Percentiles rank a stretch among this genome's conserved stretches.
These are phyloP conservation scores for Rhodomyrtus psidioides DNA, from an alignment of 441 rosid species.

Conservation along the genomic window DNA sequence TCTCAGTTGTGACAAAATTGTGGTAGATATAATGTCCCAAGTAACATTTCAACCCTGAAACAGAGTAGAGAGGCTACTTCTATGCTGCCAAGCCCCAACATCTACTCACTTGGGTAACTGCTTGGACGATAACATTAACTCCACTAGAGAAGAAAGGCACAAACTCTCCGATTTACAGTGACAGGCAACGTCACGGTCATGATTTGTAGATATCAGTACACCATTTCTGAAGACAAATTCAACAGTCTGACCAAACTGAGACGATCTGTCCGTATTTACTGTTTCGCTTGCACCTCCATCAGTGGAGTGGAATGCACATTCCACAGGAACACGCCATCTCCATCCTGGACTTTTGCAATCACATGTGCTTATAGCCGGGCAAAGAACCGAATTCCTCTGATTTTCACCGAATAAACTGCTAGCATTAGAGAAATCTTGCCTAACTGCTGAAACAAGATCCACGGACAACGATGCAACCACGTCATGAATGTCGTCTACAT, in stretches of 20 bases:
- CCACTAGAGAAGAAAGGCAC: conserved; percentile 4
- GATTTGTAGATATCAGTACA: conserved; percentile 45
- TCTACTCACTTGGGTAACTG: conserved; percentile 4
- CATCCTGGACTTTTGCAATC: conserved; percentile 32
- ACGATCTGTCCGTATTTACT: conserved; percentile 11
- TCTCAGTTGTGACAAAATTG: background rate
- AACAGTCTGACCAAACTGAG: conserved; percentile 25
- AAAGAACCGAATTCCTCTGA: conserved; percentile 3
- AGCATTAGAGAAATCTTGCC: conserved; percentile 29
- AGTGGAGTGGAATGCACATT: conserved; percentile 51
- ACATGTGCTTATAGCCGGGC: conserved; percentile 23
- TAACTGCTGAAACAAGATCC: conserved; percentile 54
- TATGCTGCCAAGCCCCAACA: background rate
- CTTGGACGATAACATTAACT: conserved; percentile 47
- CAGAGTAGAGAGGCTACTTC: background rate
- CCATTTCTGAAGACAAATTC: conserved; percentile 66
- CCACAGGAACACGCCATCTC: conserved; percentile 20
- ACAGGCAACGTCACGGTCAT: conserved; percentile 3
- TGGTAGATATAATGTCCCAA: background rate
- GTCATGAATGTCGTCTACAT: conserved; percentile 63
- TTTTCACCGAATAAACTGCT: conserved; percentile 18
- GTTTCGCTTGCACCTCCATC: conserved; percentile 15
- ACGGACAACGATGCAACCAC: conserved; percentile 61
- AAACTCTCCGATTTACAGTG: conserved; percentile 16
- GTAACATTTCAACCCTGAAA: background rate